phyloP scores from a whole-genome alignment of 1,284 basidiomycete species.

The Cutaneotrichosporon mucoides region DNA sequence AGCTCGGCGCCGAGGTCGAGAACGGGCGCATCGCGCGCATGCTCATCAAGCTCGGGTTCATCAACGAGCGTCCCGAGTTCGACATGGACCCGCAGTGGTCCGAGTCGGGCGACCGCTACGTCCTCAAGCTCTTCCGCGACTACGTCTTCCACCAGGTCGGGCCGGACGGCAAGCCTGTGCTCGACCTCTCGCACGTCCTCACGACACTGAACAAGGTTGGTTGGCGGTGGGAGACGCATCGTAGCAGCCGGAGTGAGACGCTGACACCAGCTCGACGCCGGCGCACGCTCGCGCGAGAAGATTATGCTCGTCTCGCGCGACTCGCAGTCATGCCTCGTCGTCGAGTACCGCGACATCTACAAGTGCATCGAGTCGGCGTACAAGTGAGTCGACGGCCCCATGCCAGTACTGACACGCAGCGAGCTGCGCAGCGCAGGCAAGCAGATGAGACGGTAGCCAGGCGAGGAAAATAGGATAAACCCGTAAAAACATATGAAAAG shows the following conservation, averaged over 20 bases:
- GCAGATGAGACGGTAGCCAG: not conserved
- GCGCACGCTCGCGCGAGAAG: constrained; percentile 70
- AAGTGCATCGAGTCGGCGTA: constrained; percentile 78
- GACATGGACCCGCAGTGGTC: constrained; percentile 94
- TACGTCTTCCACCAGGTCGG: constrained; percentile 98
- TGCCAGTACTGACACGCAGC: constrained; percentile 1
- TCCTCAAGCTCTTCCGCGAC: constrained; percentile 97
- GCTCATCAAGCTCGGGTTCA: constrained; percentile 92
- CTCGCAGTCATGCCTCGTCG: constrained; percentile 89
- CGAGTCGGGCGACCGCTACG: constrained; percentile 96
- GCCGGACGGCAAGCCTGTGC: constrained; percentile 79
- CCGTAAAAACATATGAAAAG: constrained; percentile 16
- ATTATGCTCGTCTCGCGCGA: constrained; percentile 84
- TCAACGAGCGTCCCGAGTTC: constrained; percentile 98
- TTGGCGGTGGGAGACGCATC: no score
- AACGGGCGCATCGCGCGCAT: constrained; percentile 90
- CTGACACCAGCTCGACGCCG: constrained; percentile 18
- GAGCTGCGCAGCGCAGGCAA: constrained; percentile 15
- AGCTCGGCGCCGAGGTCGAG: constrained; percentile 88
- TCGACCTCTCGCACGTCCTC: constrained; percentile 88
- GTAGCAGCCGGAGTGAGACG: no score
- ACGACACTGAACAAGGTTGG: constrained; percentile 81
- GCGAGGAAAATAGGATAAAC: constrained; percentile 14
- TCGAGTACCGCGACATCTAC: constrained; percentile 90
- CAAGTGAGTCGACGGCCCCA: constrained; percentile 48